Conservation (phyloP, 805 yeast genomes). For the Myxozyma kluyveri region DNA sequence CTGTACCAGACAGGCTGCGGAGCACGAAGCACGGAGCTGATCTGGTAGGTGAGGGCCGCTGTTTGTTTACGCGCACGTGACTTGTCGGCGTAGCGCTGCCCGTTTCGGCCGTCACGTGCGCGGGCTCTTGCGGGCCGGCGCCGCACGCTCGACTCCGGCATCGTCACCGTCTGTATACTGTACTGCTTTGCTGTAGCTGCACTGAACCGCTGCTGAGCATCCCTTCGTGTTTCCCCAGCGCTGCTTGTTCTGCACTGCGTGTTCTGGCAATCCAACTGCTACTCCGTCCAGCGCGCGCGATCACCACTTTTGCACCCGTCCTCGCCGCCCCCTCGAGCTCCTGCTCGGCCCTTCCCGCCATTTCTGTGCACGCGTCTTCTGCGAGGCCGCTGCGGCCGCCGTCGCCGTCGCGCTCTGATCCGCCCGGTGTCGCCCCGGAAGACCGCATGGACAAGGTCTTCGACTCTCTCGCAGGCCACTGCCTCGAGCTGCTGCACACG, state of each 20-base stretch:
- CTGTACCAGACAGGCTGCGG: too few species aligned
- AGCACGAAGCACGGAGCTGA: too few species aligned
- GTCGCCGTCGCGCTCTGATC: neutral
- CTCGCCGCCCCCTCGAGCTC: neutral
- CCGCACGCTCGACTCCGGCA: neutral
- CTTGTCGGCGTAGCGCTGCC: too few species aligned
- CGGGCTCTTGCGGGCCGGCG: neutral
- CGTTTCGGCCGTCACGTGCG: neutral
- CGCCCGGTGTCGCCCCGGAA: neutral
- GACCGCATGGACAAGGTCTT: conserved; percentile 18
- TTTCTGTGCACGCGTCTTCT: neutral
- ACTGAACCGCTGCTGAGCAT: too few species aligned
- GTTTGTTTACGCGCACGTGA: neutral
- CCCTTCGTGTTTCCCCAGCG: too few species aligned
- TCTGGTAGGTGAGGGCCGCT: neutral
- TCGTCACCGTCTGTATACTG: neutral
- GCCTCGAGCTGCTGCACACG: conserved; percentile 16
- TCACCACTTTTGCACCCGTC: too few species aligned
- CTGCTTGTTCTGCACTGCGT: too few species aligned
- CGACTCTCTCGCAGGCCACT: conserved; percentile 16
- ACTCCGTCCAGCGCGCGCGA: too few species aligned
- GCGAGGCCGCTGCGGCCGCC: neutral
- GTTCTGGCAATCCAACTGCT: too few species aligned
- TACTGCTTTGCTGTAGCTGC: neutral
- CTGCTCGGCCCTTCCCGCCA: neutral